Base-by-base conservation (phyloP, 176 grass and related monocot genomes). In the Triticum monococcum region DNA sequence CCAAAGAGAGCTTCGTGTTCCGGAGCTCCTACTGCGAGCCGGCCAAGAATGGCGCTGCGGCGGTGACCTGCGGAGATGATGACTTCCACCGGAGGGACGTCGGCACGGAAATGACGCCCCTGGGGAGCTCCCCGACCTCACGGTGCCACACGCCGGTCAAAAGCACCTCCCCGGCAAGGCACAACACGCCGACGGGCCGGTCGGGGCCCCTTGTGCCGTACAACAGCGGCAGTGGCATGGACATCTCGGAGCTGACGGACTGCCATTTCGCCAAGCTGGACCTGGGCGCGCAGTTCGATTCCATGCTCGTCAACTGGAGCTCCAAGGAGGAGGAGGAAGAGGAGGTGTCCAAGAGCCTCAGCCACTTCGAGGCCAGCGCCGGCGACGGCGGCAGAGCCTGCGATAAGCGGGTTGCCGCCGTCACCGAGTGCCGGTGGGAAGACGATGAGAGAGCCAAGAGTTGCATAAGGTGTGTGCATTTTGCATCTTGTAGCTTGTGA, bases 241-340 rank as follows among this genome's bases (percentile, higher is more conserved):
- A 87, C 70, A 95, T 95, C 78, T 89, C 94, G 28, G 91, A 95
- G 70, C 84, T 95, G 32, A 82, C 89, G 8, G 89, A 91, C 64
- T 89, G 89, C 87, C 94, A 97, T 80, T 86, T 99, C 6, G 85
- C 97, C n/a, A 99, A 99, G 86, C 86, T 99, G 26, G 89, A 93
- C 60, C 88, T 99, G 10, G 89, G 92, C 48, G 83, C 81, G 38
- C 89, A 94, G 77, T 97, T 92, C 79, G 92, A 99, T 43, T 83
- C 92, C 57, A 80, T 94, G 83, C 52, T 87, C 1, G 65, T 93
- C 10, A 93, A 91, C 85, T 99, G 94, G 97, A 94, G 79, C 91
- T 91, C 94, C 7, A 99, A 88, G 81, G 97, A 99, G 82, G 97
- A 96, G 87, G 94, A 99, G 28, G 97, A 98, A 18, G 92, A 94